Conservation (phyloP, 2,329 filamentous ascomycete species). For the Fusarium sp. region DNA sequence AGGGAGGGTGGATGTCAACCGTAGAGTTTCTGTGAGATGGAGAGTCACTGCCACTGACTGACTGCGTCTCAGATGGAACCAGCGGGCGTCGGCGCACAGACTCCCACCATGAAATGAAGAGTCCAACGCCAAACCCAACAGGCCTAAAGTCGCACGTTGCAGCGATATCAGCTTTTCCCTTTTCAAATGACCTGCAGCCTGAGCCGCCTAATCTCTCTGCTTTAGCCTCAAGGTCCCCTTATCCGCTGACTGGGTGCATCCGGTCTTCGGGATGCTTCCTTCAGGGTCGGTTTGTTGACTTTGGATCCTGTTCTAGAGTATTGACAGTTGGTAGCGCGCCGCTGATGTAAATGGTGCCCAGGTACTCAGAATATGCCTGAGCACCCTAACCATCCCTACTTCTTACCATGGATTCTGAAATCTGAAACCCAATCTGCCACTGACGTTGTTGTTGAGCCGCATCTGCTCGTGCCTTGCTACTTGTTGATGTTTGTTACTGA, state of each 20-base stretch:
- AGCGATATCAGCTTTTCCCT: conserved; percentile 21
- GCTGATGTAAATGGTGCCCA: not conserved
- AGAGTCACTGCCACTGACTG: conserved; percentile 13
- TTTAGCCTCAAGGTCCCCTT: conserved; percentile 34
- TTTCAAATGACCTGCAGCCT: conserved; percentile 24
- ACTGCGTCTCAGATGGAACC: conserved; percentile 18
- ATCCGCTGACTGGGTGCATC: conserved; percentile 27
- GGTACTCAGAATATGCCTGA: not conserved
- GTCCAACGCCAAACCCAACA: conserved; percentile 13
- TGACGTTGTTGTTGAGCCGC: conserved; percentile 40
- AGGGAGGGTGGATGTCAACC: conserved; percentile 14
- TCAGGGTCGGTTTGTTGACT: conserved; percentile 13
- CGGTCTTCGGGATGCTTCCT: conserved; percentile 31
- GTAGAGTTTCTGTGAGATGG: conserved; percentile 19
- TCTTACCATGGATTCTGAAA: not conserved
- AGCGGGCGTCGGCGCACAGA: conserved; percentile 36
- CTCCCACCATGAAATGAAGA: conserved; percentile 34
- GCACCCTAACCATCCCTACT: not conserved
- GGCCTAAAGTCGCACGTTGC: conserved; percentile 34
- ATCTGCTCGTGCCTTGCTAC: conserved; percentile 11
- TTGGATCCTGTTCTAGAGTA: not conserved
- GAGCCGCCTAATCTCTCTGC: conserved; percentile 26
- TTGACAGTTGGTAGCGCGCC: conserved; percentile 14
- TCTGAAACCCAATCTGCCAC: conserved; percentile 25
- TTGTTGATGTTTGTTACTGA: conserved; percentile 3